These are phyloP conservation scores for Tanacetum coccineum DNA, from an alignment of 129 eudicot species.

Conservation along the genomic window DNA sequence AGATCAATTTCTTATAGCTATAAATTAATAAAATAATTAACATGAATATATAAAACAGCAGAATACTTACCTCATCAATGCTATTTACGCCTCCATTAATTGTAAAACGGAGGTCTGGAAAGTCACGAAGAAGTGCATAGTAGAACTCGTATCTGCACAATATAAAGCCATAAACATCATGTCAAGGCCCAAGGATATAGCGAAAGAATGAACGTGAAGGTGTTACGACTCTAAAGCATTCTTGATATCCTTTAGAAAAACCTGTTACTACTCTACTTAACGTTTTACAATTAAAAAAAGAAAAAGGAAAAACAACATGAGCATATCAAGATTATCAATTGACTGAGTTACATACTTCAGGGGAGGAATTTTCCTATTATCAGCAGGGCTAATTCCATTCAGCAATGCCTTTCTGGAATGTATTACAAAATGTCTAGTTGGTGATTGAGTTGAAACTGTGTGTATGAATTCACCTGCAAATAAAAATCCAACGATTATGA, in stretches of 20 bases:
- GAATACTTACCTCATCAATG: constrained; percentile 61
- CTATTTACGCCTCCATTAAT: constrained; percentile 90
- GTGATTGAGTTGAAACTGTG: constrained; percentile 82
- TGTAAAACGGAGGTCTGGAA: constrained; percentile 87
- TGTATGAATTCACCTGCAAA: constrained; percentile 90
- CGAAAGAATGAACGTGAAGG: background rate
- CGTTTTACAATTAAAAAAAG: background rate
- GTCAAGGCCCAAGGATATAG: background rate
- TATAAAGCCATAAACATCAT: constrained; percentile 4
- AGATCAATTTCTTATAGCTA: background rate
- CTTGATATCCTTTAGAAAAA: background rate
- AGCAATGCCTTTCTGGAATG: constrained; percentile 92
- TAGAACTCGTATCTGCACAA: constrained; percentile 78
- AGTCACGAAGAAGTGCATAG: constrained; percentile 92
- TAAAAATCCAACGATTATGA: constrained; percentile 8
- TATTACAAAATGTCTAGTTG: constrained; percentile 85
- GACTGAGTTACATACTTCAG: constrained; percentile 58
- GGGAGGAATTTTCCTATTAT: constrained; percentile 86
- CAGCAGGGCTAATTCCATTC: constrained; percentile 96
- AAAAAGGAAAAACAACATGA: background rate
- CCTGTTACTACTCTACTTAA: background rate
- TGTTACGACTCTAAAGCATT: background rate
- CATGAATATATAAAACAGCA: background rate
- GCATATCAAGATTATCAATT: constrained; percentile 6
- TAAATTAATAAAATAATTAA: background rate